Evolutionary conservation across 2,329 filamentous ascomycete species (phyloP), one percentile per base, ranked within the genome.

Genomic region (Pseudogymnoascus sp.): DNA sequence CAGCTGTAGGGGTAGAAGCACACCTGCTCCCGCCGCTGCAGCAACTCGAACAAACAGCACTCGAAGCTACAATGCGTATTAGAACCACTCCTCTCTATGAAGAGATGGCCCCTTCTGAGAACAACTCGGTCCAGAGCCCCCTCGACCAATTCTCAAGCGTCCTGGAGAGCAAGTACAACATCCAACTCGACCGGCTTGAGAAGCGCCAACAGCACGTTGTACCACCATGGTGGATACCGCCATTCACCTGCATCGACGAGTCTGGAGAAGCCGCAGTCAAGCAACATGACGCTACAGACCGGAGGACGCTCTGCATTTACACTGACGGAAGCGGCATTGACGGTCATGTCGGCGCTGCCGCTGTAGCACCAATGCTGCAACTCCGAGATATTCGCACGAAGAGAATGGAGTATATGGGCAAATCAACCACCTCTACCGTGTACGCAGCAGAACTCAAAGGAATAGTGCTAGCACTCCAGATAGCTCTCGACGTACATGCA

Each of bases 371-470:
- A 10, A 22, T 38, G 46, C 59, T 67, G 11, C 64, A 62, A 38
- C 31, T 62, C 14, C 37, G 46, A 26, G 59, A 56, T 56, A 64
- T 68, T 38, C 35, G 61, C 28, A 65, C 64, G 24, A 68, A 66
- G 56, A 56, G 65, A 50, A 66, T 62, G n/a, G 56, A 67, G 64
- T 71, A 72, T 60, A 71, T 73, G 64, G 69, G 68, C 62, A 69
- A 35, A 64, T 62, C 67, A 16, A 64, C 61, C 46, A 70, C 64
- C 43, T 72, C 70, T 38, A 72, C 70, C 2, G 68, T 73, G n/a
- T 73, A 73, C 62, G 69, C 68, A 64, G 71, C 68, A 35, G 71
- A 73, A 59, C 68, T 72, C 12, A 64, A 59, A 62, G 72, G 69
- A 14, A 62, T 74, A 1, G 65, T 65, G 14, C 65, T 72, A 28